These are phyloP conservation scores for Carallia pectinifolia DNA, from an alignment of 345 rosid species.

Conservation along the genomic window DNA sequence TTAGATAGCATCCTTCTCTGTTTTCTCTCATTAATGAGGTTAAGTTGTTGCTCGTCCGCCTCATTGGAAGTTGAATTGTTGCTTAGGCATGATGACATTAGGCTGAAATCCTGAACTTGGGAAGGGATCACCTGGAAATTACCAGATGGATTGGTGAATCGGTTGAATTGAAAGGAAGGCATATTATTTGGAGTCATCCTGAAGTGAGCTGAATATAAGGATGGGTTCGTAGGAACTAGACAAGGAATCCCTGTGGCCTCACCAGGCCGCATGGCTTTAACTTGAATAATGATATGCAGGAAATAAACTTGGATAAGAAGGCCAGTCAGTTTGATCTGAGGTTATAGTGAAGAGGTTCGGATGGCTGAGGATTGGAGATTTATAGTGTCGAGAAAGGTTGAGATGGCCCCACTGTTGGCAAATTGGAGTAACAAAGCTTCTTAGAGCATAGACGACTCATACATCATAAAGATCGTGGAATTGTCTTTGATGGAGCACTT, in stretches of 20 bases:
- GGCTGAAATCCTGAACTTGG: constrained; percentile 35
- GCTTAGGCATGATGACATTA: constrained; percentile 49
- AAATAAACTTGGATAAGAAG: constrained; percentile 1
- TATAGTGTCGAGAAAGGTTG: constrained; percentile 45
- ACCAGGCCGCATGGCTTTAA: constrained; percentile 53
- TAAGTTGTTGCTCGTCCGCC: constrained; percentile 63
- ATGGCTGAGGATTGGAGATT: constrained; percentile 33
- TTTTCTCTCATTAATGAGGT: constrained; percentile 74
- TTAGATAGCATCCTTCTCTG: constrained; percentile 95
- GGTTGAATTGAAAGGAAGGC: constrained; percentile 34
- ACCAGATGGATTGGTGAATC: constrained; percentile 34
- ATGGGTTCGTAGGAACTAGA: constrained; percentile 34
- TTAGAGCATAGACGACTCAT: constrained; percentile 15
- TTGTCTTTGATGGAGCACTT: constrained; percentile 14
- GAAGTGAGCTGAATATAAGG: constrained; percentile 45
- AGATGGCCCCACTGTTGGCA: constrained; percentile 46
- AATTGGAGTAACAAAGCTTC: constrained; percentile 24
- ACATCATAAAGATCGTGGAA: constrained; percentile 39
- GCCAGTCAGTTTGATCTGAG: constrained; percentile 3
- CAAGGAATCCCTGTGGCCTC: constrained; percentile 54
- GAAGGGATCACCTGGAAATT: constrained; percentile 33
- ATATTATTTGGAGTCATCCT: constrained; percentile 29
- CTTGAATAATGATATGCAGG: not conserved
- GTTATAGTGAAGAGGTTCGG: constrained; percentile 22
- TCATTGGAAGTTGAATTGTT: constrained; percentile 81